Base-by-base conservation (phyloP, 495 filamentous ascomycete species). In the Penicillium nucicola region DNA sequence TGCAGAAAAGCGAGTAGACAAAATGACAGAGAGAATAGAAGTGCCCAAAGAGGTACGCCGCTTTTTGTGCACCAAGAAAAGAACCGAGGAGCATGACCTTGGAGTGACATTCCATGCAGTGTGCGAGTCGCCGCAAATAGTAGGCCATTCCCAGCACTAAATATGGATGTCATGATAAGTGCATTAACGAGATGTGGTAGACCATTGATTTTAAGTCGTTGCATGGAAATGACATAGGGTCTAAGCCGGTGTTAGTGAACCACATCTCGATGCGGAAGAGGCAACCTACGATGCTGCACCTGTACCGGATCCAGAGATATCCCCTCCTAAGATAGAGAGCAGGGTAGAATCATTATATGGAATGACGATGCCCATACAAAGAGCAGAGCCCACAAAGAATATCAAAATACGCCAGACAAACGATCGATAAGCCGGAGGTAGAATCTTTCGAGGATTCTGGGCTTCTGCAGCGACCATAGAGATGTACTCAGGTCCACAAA, bases 141-240 rank as follows among this genome's bases (percentile, higher is more conserved):
- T 61, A 88, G 89, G 13, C 83, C 83, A 59, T 93, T 92, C 3
- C 89, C 90, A 0, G 88, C 88, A 3, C 83, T 87, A 64, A 90
- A 88, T 31, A 87, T 85, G 4, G 81, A 78, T 0, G 83, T 89
- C 12, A 92, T 59, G 20, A 93, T 67, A 25, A 88, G 68, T 3
- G 86, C 85, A 67, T 92, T 91, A 41, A 87, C 81, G 49, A 91
- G 76, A 57, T 88, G 75, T 0, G 88, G 87, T 1, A 93, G 73
- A 4, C 83, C 76, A 2, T 62, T 58, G 58, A 93, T 82, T 0
- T 73, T 69, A 23, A 92, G 70, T 19, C 85, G 77, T 52, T 84
- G 73, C 89, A 95, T 93, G 15, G 88, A 82, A 42, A 95, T 82
- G 4, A 93, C 87, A 60, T 91, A 92, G 0, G 89, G 88, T 12